A percentile compares a stretch with the other conserved stretches of the same genome.
Evolutionary conservation across 371 early-diverging fungal species (phyloP).

Genomic region (Sporodiniella umbellata): DNA sequence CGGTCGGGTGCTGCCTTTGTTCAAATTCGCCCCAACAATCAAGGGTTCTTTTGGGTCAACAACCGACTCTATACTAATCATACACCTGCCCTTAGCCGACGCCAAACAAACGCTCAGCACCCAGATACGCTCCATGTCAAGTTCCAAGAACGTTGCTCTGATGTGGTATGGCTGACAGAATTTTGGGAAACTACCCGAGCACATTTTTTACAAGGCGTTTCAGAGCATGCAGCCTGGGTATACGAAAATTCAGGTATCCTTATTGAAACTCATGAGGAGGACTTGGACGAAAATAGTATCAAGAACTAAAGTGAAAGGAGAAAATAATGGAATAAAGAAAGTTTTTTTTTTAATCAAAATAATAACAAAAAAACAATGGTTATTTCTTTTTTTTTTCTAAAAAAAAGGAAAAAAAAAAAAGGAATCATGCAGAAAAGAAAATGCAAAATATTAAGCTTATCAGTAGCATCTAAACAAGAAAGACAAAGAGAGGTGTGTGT

Average conservation of each 20-base stretch:
- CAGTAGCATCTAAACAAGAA: not conserved
- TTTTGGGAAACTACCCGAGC: constrained; percentile 60
- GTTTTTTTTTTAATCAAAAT: not conserved
- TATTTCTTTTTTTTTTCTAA: not conserved
- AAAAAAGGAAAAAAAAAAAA: not conserved
- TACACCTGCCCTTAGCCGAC: constrained; percentile 44
- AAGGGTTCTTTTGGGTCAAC: constrained; percentile 88
- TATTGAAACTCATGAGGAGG: constrained; percentile 5
- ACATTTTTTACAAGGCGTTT: constrained; percentile 19
- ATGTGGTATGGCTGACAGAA: constrained; percentile 43
- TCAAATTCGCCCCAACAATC: constrained; percentile 70
- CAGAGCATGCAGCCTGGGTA: constrained; percentile 19
- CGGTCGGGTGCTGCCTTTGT: constrained; percentile 90
- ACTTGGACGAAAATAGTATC: not conserved
- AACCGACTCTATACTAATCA: constrained; percentile 79
- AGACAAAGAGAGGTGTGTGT: not conserved
- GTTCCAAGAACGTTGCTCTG: constrained; percentile 58
- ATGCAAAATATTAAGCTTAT: not conserved
- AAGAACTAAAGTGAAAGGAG: not conserved
- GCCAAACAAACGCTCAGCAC: constrained; percentile 34
- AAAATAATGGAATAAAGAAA: not conserved
- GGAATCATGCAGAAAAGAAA: not conserved
- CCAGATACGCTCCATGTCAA: constrained; percentile 52
- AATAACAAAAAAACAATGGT: not conserved
- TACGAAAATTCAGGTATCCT: constrained; percentile 25